These are phyloP conservation scores for Tremellales sp. DNA, from an alignment of 1,284 basidiomycete genomes.

Conservation along the genomic window DNA sequence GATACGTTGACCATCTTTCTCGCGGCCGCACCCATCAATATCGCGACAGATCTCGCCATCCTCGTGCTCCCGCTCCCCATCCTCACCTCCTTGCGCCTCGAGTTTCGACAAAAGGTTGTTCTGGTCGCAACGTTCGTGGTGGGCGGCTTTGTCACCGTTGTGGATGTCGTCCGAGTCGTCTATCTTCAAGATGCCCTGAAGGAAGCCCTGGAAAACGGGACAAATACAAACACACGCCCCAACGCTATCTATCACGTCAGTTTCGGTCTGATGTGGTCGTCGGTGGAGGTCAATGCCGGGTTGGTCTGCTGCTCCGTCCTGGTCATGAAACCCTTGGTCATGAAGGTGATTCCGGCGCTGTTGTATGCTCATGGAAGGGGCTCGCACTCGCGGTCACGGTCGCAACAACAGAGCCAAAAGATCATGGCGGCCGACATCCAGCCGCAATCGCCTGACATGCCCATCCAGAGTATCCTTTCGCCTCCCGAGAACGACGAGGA, in stretches of 20 bases:
- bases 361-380: constrained; percentile 4
- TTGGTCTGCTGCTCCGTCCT: constrained; percentile 44
- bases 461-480: constrained; percentile 21
- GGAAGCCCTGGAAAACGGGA: constrained; percentile 9
- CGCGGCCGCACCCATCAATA: constrained; percentile 44
- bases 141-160: constrained; percentile 45
- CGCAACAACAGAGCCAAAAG: not conserved
- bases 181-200: constrained; percentile 42
- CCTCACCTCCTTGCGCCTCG: constrained; percentile 44
- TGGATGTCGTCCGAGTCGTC: constrained; percentile 45
- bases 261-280: constrained; percentile 45
- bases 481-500: constrained; percentile 18
- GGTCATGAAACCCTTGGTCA: constrained; percentile 46
- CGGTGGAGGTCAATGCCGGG: constrained; percentile 45
- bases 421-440: too few relatives aligned
- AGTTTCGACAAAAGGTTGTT: constrained; percentile 42
- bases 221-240: constrained; percentile 14
- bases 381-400: not conserved
- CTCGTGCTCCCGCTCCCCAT: constrained; percentile 46
- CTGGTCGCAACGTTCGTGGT: constrained; percentile 45
- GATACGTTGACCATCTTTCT: constrained; percentile 44
- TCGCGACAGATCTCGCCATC: constrained; percentile 47
- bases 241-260: constrained; percentile 41
- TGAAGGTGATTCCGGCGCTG: constrained; percentile 30
- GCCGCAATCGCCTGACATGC: constrained; percentile 12